phyloP scores from a whole-genome alignment of 1,139 yeast genomes.

The Zygosaccharomyces sapae region DNA sequence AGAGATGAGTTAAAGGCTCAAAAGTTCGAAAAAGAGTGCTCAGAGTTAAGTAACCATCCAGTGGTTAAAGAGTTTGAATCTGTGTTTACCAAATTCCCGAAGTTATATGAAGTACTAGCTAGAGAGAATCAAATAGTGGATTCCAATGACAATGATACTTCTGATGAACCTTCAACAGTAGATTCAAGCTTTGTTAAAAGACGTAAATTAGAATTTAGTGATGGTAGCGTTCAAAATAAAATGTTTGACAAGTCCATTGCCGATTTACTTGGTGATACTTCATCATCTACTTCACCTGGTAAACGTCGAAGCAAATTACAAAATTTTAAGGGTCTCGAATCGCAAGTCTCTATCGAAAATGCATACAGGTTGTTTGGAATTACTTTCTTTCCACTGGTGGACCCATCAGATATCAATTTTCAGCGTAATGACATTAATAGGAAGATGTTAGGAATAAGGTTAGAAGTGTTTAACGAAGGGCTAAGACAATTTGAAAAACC shows the following conservation, averaged over 20 bases:
- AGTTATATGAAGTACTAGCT: conserved; percentile 20
- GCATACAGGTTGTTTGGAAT: conserved; percentile 43
- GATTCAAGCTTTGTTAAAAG: conserved; percentile 1
- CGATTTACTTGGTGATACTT: conserved; percentile 27
- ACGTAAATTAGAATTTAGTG: conserved; percentile 1
- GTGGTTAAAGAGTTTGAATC: conserved; percentile 22
- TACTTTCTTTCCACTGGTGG: conserved; percentile 45
- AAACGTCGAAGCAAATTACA: conserved; percentile 16
- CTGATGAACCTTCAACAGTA: neutral
- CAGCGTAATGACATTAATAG: conserved; percentile 16
- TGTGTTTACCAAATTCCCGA: conserved; percentile 25
- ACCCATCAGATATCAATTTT: conserved; percentile 32
- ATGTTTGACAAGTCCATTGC: conserved; percentile 37
- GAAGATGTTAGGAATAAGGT: conserved; percentile 41
- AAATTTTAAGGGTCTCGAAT: conserved; percentile 11
- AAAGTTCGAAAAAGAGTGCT: conserved; percentile 5
- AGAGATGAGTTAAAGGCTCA: conserved; percentile 13
- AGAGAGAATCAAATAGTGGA: conserved; percentile 7
- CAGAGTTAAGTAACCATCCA: conserved; percentile 12
- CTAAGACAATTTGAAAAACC: conserved; percentile 37
- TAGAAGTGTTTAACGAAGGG: conserved; percentile 41
- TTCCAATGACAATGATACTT: neutral
- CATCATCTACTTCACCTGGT: conserved; percentile 25
- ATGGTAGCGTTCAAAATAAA: conserved; percentile 28
- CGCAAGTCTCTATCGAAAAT: conserved; percentile 39